These are phyloP conservation scores for Boletus nobilissimus DNA, from an alignment of 1,284 basidiomycete species.

Conservation along the genomic window DNA sequence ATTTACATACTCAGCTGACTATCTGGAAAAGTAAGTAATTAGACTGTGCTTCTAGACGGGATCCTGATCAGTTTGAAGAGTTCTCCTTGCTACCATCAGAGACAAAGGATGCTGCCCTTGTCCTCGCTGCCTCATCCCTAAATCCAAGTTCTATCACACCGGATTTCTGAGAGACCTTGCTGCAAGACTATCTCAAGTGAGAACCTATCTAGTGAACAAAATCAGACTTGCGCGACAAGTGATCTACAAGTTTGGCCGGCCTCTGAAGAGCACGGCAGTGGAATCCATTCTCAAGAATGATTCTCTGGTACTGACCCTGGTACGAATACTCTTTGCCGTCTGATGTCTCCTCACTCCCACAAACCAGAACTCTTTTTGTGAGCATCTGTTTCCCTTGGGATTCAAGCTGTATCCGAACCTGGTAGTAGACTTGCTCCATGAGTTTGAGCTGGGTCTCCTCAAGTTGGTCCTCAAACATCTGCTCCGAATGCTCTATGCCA, in stretches of 20 bases:
- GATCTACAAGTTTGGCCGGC: neutral
- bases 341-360: no score
- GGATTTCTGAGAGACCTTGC: neutral
- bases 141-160: neutral
- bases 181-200: neutral
- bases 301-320: neutral
- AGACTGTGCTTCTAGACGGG: no score
- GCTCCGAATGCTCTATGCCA: neutral
- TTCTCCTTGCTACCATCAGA: neutral
- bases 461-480: neutral
- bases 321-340: neutral
- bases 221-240: neutral
- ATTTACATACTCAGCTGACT: no score
- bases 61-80: neutral
- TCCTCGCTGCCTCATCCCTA: neutral
- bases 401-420: neutral
- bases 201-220: neutral
- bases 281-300: conserved; percentile 3
- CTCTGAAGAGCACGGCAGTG: neutral
- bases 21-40: no score
- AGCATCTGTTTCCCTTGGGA: neutral
- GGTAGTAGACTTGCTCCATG: neutral
- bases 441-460: no score
- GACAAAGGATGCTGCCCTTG: neutral
- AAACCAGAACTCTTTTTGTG: neutral